Base-by-base conservation (phyloP, 2,329 filamentous ascomycete species). In the Trichoderma atrobrunneum region DNA sequence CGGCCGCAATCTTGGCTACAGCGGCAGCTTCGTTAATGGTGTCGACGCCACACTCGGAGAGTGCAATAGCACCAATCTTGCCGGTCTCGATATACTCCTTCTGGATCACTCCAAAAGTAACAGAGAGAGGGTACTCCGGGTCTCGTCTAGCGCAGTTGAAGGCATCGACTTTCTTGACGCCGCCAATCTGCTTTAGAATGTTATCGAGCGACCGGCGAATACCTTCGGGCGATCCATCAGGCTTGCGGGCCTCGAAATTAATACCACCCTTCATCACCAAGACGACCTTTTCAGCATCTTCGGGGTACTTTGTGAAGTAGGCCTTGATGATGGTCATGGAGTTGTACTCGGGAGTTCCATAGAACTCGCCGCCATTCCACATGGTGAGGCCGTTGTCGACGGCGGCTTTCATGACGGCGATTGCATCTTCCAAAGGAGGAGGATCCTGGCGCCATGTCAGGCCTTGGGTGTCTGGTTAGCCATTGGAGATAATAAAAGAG, bases 361-460 rank as follows among this genome's bases (percentile, higher is more conserved):
- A 93, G 77, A 92, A 87, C 77, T 91, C 88, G 74, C 85, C 90
- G 48, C 84, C 89, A 75, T 91, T 91, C 89, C 89, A 92, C 71
- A 86, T 81, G 73, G 81, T 85, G 76, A 80, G 81, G 68, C 85
- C 83, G 11, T 78, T 78, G n/a, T 80, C 75, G 16, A 90, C 78
- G 7, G 89, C 82, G 21, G 86, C 84, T 75, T 86, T 86, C 80
- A 92, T 84, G 16, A 87, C 85, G 61, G 85, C 85, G 73, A 90
- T 85, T 30, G 86, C 82, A 73, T 87, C 80, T 36, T 88, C 84
- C 16, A 85, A 77, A 2, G 85, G 78, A 11, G 80, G 78, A 2
- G 81, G 80, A 7, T 78, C 74, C 28, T 77, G 75, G n/a, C 83
- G 81, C 83, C 84, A 84, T n/a, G 84, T 85, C 24, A 87, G 76